These are phyloP conservation scores for Blastocystis sp. DNA, from an alignment of 352 stramenopile genomes.

Conservation along the genomic window DNA sequence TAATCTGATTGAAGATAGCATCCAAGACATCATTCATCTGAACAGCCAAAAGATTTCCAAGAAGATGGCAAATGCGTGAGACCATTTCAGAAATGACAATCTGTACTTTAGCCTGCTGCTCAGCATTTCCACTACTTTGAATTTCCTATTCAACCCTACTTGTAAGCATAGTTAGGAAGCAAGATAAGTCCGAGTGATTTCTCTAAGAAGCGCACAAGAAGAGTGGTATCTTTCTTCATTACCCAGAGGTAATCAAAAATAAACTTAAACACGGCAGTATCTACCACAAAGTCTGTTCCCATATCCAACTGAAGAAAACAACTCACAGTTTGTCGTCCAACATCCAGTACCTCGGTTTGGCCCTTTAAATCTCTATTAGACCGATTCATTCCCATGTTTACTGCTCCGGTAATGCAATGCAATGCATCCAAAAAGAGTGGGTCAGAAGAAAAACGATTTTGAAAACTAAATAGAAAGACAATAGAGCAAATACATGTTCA, in stretches of 20 bases:
- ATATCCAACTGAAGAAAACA: neutral
- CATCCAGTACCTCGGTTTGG: slow-evolving; percentile 3
- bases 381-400: slow-evolving; percentile 8
- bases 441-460: neutral
- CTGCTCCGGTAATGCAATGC: neutral
- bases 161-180: neutral
- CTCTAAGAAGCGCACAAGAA: neutral
- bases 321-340: neutral
- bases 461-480: neutral
- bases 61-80: neutral
- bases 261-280: neutral
- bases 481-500: neutral
- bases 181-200: neutral
- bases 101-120: neutral
- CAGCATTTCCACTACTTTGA: neutral
- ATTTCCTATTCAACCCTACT: neutral
- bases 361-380: neutral
- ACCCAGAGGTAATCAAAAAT: slow-evolving; percentile 27
- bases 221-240: neutral
- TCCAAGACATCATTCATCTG: neutral
- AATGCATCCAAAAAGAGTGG: neutral
- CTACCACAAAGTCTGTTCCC: neutral
- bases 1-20: neutral
- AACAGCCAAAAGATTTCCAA: neutral
- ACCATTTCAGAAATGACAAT: neutral